Conservation (phyloP, 805 yeast species). For the Kazachstania psychrophila region DNA sequence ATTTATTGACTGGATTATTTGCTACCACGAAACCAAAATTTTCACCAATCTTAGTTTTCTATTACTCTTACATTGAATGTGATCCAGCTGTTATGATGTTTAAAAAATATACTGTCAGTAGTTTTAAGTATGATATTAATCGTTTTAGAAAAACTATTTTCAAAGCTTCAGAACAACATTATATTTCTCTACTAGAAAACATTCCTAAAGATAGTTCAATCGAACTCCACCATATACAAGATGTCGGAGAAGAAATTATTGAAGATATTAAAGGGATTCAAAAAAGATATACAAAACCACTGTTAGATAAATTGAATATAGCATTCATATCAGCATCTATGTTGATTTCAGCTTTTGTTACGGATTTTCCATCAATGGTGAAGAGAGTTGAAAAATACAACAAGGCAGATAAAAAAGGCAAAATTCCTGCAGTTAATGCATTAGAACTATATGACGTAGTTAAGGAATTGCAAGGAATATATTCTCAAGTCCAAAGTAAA, state of each 20-base stretch:
- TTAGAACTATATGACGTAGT: conserved; percentile 46
- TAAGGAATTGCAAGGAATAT: conserved; percentile 43
- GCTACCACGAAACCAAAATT: conserved; percentile 46
- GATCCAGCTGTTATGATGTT: conserved; percentile 32
- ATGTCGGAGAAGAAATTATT: conserved; percentile 46
- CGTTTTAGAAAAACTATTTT: conserved; percentile 31
- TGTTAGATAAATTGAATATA: conserved; percentile 50
- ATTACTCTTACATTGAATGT: conserved; percentile 42
- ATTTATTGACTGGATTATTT: conserved; percentile 35
- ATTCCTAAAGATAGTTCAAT: conserved; percentile 55
- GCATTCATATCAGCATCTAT: conserved; percentile 41
- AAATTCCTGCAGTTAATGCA: conserved; percentile 46
- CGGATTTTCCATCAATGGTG: conserved; percentile 45
- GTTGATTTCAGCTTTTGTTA: conserved; percentile 43
- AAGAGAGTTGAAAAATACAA: conserved; percentile 39
- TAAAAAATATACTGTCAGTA: conserved; percentile 19
- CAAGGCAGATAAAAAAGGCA: conserved; percentile 14
- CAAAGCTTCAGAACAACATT: conserved; percentile 36
- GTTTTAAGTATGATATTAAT: conserved; percentile 31
- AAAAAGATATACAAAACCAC: conserved; percentile 49
- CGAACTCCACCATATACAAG: conserved; percentile 45
- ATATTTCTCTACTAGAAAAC: conserved; percentile 34
- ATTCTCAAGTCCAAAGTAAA: conserved; percentile 38
- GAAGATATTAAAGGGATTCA: conserved; percentile 43
- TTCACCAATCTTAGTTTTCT: conserved; percentile 41